These are phyloP conservation scores for Colletotrichum sp. DNA, from an alignment of 2,329 filamentous ascomycete species.

Conservation along the genomic window DNA sequence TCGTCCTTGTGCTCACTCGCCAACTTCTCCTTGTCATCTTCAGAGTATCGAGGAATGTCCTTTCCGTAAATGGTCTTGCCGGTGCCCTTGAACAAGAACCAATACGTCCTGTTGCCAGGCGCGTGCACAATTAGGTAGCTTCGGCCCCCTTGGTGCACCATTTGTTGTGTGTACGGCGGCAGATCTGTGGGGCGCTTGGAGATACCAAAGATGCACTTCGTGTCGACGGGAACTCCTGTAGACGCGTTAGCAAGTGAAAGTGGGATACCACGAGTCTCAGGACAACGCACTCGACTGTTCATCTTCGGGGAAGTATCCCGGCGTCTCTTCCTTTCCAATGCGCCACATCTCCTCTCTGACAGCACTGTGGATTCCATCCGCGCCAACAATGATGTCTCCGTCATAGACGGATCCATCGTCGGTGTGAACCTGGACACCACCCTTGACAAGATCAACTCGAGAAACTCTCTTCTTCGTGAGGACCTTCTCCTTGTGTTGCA, in stretches of 20 bases:
- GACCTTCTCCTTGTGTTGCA: conserved; percentile 31
- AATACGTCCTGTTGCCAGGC: conserved; percentile 35
- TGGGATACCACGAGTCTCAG: no score
- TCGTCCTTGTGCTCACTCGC: conserved; percentile 25
- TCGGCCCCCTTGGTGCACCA: conserved; percentile 19
- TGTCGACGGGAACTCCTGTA: conserved; percentile 1
- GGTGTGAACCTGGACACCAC: conserved; percentile 31
- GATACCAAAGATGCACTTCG: conserved; percentile 43
- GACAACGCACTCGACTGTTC: conserved; percentile 16
- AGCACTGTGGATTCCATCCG: conserved; percentile 45
- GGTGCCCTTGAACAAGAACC: conserved; percentile 38
- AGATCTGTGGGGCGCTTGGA: conserved; percentile 24
- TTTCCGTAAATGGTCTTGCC: conserved; percentile 29
- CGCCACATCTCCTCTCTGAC: conserved; percentile 35
- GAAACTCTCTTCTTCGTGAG: conserved; percentile 17
- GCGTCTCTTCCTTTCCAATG: conserved; percentile 23
- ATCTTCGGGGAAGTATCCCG: conserved; percentile 25
- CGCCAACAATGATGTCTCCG: conserved; percentile 41
- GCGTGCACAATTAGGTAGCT: conserved; percentile 34
- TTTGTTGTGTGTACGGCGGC: not conserved
- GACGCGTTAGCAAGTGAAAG: not conserved
- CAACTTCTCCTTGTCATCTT: conserved; percentile 32
- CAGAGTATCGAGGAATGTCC: conserved; percentile 37
- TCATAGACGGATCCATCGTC: conserved; percentile 30
- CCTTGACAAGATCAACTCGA: not conserved